phyloP scores from a whole-genome alignment of 1,284 basidiomycete genomes.

The Earliella scabrosa region DNA sequence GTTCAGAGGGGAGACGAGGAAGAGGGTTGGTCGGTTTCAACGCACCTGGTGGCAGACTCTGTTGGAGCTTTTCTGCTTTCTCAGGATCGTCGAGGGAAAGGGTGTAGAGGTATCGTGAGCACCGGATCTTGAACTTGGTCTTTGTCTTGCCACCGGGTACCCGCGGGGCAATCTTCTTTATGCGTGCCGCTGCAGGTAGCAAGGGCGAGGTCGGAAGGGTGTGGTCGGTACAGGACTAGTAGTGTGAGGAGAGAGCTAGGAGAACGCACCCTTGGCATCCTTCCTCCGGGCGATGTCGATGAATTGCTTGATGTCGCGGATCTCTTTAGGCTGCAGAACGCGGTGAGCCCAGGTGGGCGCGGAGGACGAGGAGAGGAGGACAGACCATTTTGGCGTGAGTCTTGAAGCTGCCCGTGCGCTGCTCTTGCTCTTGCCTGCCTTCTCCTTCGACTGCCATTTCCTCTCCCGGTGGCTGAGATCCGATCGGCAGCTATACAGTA shows the following conservation, averaged over 20 bases:
- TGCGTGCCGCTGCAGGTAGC: conserved; percentile 79
- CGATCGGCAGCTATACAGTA: conserved; percentile 25
- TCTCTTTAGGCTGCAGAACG: conserved; percentile 87
- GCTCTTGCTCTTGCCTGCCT: not conserved
- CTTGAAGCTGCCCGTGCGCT: conserved; percentile 20
- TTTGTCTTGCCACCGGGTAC: conserved; percentile 75
- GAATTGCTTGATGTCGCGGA: conserved; percentile 99
- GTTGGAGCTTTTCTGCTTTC: conserved; percentile 98
- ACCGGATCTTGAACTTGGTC: conserved; percentile 99
- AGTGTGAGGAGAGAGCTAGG: not conserved
- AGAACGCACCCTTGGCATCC: conserved; percentile 73
- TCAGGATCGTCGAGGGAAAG: conserved; percentile 94
- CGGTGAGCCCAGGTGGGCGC: not conserved
- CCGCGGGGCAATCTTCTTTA: conserved; percentile 89
- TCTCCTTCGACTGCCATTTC: not conserved
- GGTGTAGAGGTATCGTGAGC: conserved; percentile 98
- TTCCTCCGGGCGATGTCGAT: conserved; percentile 95
- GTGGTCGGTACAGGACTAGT: conserved; percentile 28
- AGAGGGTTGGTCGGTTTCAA: conserved; percentile 16
- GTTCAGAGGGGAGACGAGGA: not conserved
- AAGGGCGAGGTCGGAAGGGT: not conserved
- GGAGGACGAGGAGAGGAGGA: not conserved
- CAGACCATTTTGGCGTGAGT: conserved; percentile 33
- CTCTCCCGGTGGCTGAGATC: conserved; percentile 21
- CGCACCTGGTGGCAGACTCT: conserved; percentile 93